A percentile compares a stretch with the other conserved stretches of the same genome.
phyloP scores from a whole-genome alignment of 169 alveolate genomes.

The Toxoplasma gondii region DNA sequence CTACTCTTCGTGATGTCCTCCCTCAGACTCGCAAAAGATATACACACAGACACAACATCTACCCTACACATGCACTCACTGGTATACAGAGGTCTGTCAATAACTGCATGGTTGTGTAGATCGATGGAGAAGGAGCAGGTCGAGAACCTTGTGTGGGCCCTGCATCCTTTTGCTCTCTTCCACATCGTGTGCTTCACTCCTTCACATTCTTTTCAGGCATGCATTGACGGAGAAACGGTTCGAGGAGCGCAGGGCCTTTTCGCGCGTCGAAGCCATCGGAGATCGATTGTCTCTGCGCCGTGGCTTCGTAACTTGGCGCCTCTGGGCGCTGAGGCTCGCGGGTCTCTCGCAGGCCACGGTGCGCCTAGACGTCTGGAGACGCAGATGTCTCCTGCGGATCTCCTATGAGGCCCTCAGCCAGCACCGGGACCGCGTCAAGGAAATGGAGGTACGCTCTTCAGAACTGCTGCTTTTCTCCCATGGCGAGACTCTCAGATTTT shows the following conservation, averaged over 20 bases:
- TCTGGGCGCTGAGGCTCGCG: neutral
- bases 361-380: neutral
- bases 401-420: neutral
- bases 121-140: no score
- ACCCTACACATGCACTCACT: no score
- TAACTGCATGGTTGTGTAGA: no score
- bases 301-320: neutral
- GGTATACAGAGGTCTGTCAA: no score
- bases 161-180: neutral
- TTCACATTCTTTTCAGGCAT: neutral
- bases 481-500: no score
- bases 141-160: neutral
- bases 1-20: no score
- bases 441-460: neutral
- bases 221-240: neutral
- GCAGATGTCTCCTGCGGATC: neutral
- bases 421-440: neutral
- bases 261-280: neutral
- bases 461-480: no score
- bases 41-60: no score
- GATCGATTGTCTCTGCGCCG: neutral
- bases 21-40: no score
- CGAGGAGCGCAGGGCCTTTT: neutral
- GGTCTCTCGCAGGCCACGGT: neutral
- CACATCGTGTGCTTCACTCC: neutral